Evolutionary conservation across 352 stramenopile genomes (phyloP), one percentile per base, ranked within the genome.

Genomic region (Globisporangium takayamanum): DNA sequence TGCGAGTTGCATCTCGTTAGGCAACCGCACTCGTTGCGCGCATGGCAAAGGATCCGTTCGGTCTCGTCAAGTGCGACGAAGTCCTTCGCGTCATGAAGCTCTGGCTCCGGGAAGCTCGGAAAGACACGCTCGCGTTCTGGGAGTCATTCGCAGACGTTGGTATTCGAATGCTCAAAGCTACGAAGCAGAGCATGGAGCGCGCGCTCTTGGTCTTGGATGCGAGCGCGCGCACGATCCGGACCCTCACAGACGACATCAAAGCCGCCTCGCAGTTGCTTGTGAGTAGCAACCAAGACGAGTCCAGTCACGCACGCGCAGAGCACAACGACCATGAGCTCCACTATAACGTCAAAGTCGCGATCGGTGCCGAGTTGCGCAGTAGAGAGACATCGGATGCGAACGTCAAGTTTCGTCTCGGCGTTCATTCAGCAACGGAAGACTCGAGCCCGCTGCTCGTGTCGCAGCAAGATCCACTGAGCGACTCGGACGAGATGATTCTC

Each of bases 61-160:
- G 75, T n/a, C 59, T 72, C 39, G 74, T 76, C 15, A 74, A 70
- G 18, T 75, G 66, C n/a, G 69, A 72, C 30, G 74, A 88, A 30
- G 59, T 87, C 28, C 45, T 84, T 26, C 78, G 78, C 25, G 49
- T 73, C n/a, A 61, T 85, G 61, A 78, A 70, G 62, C 15, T 36
- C 3, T 87, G 76, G 78, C 22, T 79, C 15, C 39, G 66, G 28
- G 51, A 52, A 36, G 55, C 49, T 28, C 66, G 72, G n/a, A 70
- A 69, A 44, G 57, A 69, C 18, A 63, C 68, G 11, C 18, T 50
- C 10, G 50, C 69, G 14, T 55, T 70, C 1, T 88, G 78, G 78
- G 63, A 84, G 48, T 55, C 52, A 26, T 25, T 76, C 37, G 71
- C 69, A 16, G 52, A 52, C 20, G 44, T 36, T 16, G 57, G 63